Base-by-base conservation (phyloP, 495 filamentous ascomycete species). In the Penicillium argentinense region DNA sequence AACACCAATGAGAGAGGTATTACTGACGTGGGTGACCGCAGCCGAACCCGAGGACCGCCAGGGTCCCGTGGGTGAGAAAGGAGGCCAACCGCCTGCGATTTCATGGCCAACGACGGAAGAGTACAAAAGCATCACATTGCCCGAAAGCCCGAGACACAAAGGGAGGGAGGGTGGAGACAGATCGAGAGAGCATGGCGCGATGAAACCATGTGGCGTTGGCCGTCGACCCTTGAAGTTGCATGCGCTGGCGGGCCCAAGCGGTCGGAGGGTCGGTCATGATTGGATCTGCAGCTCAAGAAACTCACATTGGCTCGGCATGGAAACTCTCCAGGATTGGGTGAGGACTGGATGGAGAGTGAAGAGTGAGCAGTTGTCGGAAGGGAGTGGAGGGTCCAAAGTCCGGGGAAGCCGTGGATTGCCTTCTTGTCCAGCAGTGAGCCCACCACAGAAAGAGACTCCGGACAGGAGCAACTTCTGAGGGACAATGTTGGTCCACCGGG, bases 121-220 rank as follows among this genome's bases (percentile, higher is more conserved):
- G n/a, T n/a, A n/a, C n/a, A n/a, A n/a, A n/a, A n/a, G n/a, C n/a
- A n/a, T n/a, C n/a, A n/a, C n/a, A 34, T 23, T 24, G 14, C 19
- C 34, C 44, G 25, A 46, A 47, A 47, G 16, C 11, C 30, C 49
- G 42, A 7, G 7, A 3, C 21, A 19, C 22, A 21, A 41, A 33
- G 11, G 29, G 45, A 42, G n/a, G 48, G 45, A 44, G 30, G 14
- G 33, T 26, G 26, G 45, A 42, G n/a, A 51, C 45, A 44, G 30
- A 12, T 39, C 24, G 26, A 33, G 18, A 33, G 38, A 49, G 34
- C 23, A 30, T 13, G 32, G 30, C 28, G 6, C 54, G 44, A 60
- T 57, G 57, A 49, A 54, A 60, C 57, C 54, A 60, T 60, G 54
- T 54, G 57, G 54, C 53, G 45, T 21, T 48, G 32, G 13, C 27